Base-by-base conservation (phyloP, 73 alveolate genomes). In the Paramecium sexaurelia region DNA sequence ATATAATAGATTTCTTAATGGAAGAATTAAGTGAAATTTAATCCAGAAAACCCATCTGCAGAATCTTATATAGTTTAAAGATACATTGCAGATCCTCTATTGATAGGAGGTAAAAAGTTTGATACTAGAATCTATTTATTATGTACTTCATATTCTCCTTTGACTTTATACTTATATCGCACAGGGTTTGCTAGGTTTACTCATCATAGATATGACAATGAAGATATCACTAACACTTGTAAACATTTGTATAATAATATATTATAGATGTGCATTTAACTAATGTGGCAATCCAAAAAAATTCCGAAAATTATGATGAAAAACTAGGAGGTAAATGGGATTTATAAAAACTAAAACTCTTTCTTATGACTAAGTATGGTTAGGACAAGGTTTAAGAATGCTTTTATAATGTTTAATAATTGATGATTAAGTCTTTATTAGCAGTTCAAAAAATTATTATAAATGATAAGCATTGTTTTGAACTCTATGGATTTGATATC, bases 391-490 rank as follows among this genome's bases (percentile, higher is more conserved):
- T 98, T 0, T 86, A 95, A 73, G 99, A 97, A 84, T 95, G 97
- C 75, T 98, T 97, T 84, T 93, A 96, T 83, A 96, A 95, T 90
- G 95, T 97, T 22, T 96, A 98, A 92, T 96, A 94, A n/a, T 75
- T 97, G 26, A 97, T 97, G 85, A 95, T 97, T 32, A 97, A 95
- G 89, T 92, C 98, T 26, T 94, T 97, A 39, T 93, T 94, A 82
- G 98, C 99, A 8, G 99, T 97, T 13, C 93, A 95, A 92, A 97
- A 96, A 93, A 97, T 97, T 17, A 99, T 99, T 83, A 98, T 99
- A 36, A 99, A 99, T 93, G 99, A 99, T 97, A 99, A 98, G 94
- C 99, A 98, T 94, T 99, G 99, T 89, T 99, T 99, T 85, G 99
- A 99, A 93, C 92, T 98, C 92, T 99, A 98, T 95, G 99, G 99